phyloP scores from a whole-genome alignment of 805 yeast species.

The Ogataea wickerhamii region DNA sequence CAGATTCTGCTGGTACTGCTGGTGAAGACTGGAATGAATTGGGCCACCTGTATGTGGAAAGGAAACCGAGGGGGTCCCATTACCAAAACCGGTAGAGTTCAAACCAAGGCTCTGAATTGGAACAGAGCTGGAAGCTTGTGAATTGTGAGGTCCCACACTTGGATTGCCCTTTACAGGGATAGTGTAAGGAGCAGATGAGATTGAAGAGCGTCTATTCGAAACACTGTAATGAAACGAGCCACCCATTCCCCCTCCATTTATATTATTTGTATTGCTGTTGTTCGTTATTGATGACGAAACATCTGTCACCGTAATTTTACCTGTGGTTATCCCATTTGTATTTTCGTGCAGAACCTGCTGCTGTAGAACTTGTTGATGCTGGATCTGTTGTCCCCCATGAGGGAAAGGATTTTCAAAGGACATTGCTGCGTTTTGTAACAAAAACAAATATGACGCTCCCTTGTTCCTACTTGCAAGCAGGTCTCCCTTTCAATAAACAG shows the following conservation, averaged over 20 bases:
- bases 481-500: no score
- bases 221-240: conserved; percentile 15
- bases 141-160: background rate
- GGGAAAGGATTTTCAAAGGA: background rate
- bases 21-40: conserved; percentile 15
- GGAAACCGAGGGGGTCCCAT: conserved; percentile 2
- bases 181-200: conserved; percentile 36
- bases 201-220: conserved; percentile 34
- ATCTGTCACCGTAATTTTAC: background rate
- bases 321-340: background rate
- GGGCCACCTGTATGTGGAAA: conserved; percentile 26
- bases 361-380: conserved; percentile 1
- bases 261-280: conserved; percentile 1
- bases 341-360: conserved; percentile 1
- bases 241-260: background rate
- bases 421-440: no score
- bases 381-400: conserved; percentile 1
- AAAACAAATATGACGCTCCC: no score
- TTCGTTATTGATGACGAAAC: background rate
- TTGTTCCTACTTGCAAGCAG: no score
- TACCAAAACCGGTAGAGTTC: background rate
- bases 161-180: conserved; percentile 28
- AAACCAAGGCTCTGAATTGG: background rate
- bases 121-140: background rate
- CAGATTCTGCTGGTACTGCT: conserved; percentile 29